Percentiles rank a stretch among this genome's conserved stretches.
Conservation (phyloP, 495 filamentous ascomycete species). For the Neurospora discreta region DNA sequence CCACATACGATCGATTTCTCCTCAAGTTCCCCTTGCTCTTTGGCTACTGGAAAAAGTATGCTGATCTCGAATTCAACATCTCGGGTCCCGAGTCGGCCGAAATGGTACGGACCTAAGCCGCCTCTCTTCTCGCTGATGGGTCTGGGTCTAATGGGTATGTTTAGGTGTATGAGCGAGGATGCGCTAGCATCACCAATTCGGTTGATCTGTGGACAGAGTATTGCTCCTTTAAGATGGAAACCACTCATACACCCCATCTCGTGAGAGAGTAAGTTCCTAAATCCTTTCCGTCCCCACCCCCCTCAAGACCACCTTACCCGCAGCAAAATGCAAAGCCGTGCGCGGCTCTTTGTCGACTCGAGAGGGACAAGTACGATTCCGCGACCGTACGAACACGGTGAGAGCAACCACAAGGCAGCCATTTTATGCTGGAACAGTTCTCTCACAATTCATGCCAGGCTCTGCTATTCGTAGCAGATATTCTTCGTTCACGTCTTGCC, state of each 20-base stretch:
- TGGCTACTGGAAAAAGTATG: conserved; percentile 99
- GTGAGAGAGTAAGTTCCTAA: conserved; percentile 97
- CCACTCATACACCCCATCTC: conserved; percentile 83
- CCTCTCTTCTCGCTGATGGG: neutral
- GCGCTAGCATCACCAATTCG: conserved; percentile 84
- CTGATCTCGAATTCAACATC: conserved; percentile 92
- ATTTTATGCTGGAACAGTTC: conserved; percentile 35
- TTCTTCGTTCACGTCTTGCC: conserved; percentile 31
- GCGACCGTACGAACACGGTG: conserved; percentile 34
- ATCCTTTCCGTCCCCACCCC: conserved; percentile 54
- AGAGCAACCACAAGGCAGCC: conserved; percentile 41
- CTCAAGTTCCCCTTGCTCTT: conserved; percentile 93
- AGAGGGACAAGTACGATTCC: conserved; percentile 9
- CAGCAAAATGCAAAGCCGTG: conserved; percentile 24
- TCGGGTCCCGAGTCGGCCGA: conserved; percentile 95
- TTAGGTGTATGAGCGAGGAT: conserved; percentile 88
- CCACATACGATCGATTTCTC: conserved; percentile 84
- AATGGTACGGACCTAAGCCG: conserved; percentile 52
- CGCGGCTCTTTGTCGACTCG: conserved; percentile 18
- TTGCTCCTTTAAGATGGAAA: conserved; percentile 94
- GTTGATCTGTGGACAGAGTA: conserved; percentile 97
- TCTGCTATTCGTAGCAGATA: conserved; percentile 34
- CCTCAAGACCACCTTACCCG: conserved; percentile 36
- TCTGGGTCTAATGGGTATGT: conserved; percentile 8
- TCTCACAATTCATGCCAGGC: conserved; percentile 51